Conservation (phyloP, 2,329 filamentous ascomycete genomes). For the Aspergillus sergii region DNA sequence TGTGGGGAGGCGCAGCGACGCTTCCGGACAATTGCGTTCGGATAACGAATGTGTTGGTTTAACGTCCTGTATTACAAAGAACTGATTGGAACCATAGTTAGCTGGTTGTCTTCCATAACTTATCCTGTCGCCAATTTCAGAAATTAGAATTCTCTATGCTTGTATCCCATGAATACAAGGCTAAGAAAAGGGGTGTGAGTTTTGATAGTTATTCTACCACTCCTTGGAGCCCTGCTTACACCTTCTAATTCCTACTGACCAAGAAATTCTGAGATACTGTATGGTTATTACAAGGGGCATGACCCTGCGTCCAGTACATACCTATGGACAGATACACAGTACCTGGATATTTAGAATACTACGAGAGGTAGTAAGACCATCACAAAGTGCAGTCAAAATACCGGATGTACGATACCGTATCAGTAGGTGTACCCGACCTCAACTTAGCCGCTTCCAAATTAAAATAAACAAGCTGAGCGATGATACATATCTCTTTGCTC, state of each 20-base stretch:
- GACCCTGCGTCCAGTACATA: not conserved
- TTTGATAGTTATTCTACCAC: not conserved
- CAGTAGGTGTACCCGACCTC: not conserved
- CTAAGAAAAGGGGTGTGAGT: not conserved
- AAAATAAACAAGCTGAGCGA: not conserved
- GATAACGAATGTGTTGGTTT: not conserved
- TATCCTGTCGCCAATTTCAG: not conserved
- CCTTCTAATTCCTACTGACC: not conserved
- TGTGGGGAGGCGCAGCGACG: constrained; percentile 13
- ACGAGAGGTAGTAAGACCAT: not conserved
- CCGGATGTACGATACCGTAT: not conserved
- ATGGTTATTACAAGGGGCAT: not conserved
- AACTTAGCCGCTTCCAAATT: not conserved
- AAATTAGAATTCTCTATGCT: not conserved
- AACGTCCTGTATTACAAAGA: not conserved
- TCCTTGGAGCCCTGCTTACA: not conserved
- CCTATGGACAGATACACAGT: too few relatives aligned
- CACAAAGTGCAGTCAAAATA: not conserved
- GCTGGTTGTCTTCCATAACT: not conserved
- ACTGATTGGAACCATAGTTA: not conserved
- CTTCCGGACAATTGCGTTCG: constrained; percentile 15
- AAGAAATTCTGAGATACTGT: not conserved
- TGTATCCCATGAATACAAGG: not conserved
- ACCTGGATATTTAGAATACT: too few relatives aligned
- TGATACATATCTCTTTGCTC: not conserved